Percentiles rank a stretch among this genome's conserved stretches.
phyloP scores from a whole-genome alignment of 176 grass and related monocot genomes.

The Aegilops umbellulata region DNA sequence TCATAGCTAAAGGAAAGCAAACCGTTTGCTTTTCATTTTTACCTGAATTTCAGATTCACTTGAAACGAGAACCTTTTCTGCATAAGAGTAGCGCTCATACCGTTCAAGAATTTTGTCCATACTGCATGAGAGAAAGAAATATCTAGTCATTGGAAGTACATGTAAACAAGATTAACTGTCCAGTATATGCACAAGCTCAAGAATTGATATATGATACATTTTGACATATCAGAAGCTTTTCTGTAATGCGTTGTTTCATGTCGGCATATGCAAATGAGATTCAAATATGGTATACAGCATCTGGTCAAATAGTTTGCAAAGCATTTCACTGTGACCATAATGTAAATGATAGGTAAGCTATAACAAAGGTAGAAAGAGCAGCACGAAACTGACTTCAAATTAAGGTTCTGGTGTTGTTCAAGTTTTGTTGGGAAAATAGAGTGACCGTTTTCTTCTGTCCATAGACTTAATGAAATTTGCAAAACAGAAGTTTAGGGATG shows the following conservation, averaged over 20 bases:
- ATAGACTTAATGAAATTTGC: not conserved
- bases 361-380: not conserved
- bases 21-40: not conserved
- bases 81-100: conserved; percentile 72
- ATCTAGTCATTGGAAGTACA: not conserved
- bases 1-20: not conserved
- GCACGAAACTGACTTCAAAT: not conserved
- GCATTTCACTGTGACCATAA: not conserved
- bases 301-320: not conserved
- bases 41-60: conserved; percentile 70
- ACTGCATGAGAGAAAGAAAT: conserved; percentile 34
- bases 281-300: not conserved
- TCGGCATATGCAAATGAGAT: not conserved
- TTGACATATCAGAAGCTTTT: not conserved
- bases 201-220: not conserved
- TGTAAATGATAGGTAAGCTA: not conserved
- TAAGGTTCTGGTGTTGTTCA: not conserved
- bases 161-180: not conserved
- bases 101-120: conserved; percentile 95
- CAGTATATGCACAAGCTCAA: not conserved
- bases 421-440: not conserved
- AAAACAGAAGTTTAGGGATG: not conserved
- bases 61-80: conserved; percentile 62
- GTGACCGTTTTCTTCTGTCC: not conserved
- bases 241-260: not conserved